Evolutionary conservation across 192 early-diverging fungal genomes (phyloP).

Genomic region (Backusella tarrabulga): DNA sequence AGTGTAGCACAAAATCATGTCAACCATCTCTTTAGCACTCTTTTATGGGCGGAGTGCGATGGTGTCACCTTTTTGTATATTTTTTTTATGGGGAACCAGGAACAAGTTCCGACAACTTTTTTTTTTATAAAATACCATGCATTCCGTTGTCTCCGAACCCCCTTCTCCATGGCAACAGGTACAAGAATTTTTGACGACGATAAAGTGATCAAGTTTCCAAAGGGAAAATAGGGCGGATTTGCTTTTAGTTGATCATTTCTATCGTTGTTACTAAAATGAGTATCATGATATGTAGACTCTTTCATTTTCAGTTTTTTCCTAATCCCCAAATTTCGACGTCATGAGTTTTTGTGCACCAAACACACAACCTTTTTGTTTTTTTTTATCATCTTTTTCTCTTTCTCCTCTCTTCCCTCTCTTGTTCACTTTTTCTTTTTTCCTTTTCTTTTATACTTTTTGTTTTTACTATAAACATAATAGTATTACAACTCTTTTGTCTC

Average conservation of each 20-base stretch:
- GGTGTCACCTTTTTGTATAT: neutral
- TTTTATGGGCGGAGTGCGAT: neutral
- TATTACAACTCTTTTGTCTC: neutral
- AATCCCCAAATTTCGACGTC: neutral
- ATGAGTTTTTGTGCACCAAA: slow-evolving; percentile 1
- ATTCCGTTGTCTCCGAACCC: neutral
- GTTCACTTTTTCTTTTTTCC: neutral
- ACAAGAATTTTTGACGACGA: no score
- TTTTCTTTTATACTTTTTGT: neutral
- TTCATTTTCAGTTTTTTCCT: neutral
- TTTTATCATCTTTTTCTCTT: neutral
- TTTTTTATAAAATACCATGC: neutral
- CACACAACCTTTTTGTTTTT: neutral
- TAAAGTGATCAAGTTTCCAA: no score
- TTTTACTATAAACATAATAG: neutral
- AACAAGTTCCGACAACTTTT: neutral
- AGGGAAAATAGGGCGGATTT: no score
- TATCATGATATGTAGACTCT: neutral
- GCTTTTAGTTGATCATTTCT: no score
- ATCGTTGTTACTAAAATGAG: neutral
- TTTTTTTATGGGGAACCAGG: neutral
- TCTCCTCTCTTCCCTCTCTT: neutral
- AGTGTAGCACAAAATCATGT: neutral
- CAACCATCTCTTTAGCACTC: neutral
- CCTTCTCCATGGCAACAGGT: no score